Evolutionary conservation across 495 filamentous ascomycete species (phyloP), one percentile per base, ranked within the genome.

Genomic region (Penicillium fimorum): DNA sequence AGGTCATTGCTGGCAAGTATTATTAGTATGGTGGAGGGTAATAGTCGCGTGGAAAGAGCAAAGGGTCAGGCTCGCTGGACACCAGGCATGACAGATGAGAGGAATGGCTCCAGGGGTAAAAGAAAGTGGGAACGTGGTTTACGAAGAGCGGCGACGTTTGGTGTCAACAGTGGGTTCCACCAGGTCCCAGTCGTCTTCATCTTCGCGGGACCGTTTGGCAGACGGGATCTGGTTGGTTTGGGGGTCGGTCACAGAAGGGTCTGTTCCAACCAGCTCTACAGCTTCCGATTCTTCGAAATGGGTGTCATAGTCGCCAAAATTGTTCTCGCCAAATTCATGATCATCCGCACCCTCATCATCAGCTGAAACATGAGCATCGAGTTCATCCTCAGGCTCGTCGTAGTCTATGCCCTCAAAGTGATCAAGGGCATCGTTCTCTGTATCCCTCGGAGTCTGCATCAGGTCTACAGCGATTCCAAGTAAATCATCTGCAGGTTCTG

Each of bases 381-480:
- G 12, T 7, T 54, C 57, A 29, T 67, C 51, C 18, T 61, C 65
- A 17, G 22, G 22, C 8, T 56, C 24, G 53, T 47, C 45, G 62
- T 50, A 51, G 9, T 67, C 57, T 45, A 50, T 25, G 38, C 56
- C 47, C n/a, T 69, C 66, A 42, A 61, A 48, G 40, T 56, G 40
- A 10, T 73, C 67, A 24, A 68, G 38, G 2, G 59, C 45, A 50
- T 63, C 47, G 22, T 51, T 27, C 24, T 57, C 53, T 15, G n/a
- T 18, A 50, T 57, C 43, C 53, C 68, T 61, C 25, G 46, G 56
- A 35, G 53, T 70, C 22, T 70, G 59, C 56, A 72, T 55, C n/a
- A 70, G 24, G 30, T 75, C 69, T 43, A 71, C 70, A 44, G 63
- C 59, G 38, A 66, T 63, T 47, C 57, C 70, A 48, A 75, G 60